phyloP scores from a whole-genome alignment of 805 yeast genomes.

The Ogataea trehaloabstinens region DNA sequence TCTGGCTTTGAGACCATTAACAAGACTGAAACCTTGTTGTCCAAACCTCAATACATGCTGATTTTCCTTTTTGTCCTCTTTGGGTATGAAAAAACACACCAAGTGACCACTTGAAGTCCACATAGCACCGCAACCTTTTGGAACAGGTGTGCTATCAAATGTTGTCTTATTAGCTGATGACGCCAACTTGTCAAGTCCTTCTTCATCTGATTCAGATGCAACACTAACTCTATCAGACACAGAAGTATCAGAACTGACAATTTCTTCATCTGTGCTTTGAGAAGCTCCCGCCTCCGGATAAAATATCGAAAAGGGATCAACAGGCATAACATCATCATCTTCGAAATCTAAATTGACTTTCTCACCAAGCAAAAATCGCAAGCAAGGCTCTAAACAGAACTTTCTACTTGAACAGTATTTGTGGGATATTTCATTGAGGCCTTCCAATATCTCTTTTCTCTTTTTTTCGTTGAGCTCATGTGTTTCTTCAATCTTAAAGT shows the following conservation, averaged over 20 bases:
- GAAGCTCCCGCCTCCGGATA: conserved; percentile 28
- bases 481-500: conserved; percentile 73
- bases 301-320: conserved; percentile 31
- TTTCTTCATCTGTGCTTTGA: conserved; percentile 16
- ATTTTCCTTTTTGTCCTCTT: conserved; percentile 40
- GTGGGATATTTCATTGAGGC: conserved; percentile 53
- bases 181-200: conserved; percentile 26
- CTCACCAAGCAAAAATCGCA: conserved; percentile 81
- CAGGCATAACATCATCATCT: conserved; percentile 25
- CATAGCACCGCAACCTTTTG: conserved; percentile 89
- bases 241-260: conserved; percentile 20
- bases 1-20: conserved; percentile 27
- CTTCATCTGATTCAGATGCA: conserved; percentile 20
- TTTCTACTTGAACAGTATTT: conserved; percentile 54
- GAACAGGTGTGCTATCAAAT: conserved; percentile 83
- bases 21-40: conserved; percentile 51
- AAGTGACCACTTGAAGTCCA: conserved; percentile 81
- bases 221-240: conserved; percentile 15
- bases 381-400: conserved; percentile 77
- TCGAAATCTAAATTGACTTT: conserved; percentile 47
- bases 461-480: conserved; percentile 56
- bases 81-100: conserved; percentile 77
- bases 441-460: conserved; percentile 48
- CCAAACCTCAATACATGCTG: conserved; percentile 46
- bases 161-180: conserved; percentile 26